Conservation (phyloP, 2,329 filamentous ascomycete genomes). For the Talaromyces amestolkiae region DNA sequence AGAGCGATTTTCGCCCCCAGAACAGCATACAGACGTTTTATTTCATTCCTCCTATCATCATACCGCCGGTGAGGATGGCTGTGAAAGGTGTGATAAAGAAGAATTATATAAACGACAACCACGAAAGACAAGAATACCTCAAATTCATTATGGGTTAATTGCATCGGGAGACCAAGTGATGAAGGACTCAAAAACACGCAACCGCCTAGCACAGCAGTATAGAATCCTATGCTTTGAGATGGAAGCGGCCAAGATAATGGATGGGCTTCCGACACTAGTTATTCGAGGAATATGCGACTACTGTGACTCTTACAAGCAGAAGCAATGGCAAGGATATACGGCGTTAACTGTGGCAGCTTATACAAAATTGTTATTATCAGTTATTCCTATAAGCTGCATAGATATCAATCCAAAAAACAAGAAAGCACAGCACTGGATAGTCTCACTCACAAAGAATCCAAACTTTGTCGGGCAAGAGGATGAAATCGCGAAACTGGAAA, state of each 20-base stretch:
- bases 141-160: conserved; percentile 1
- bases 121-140: background rate
- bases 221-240: conserved; percentile 26
- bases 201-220: background rate
- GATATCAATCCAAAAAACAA: background rate
- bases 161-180: background rate
- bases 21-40: background rate
- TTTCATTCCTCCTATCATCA: background rate
- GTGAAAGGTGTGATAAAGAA: background rate
- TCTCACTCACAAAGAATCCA: conserved; percentile 19
- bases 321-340: conserved; percentile 37
- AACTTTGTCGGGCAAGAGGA: conserved; percentile 20
- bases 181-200: background rate
- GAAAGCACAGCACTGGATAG: background rate
- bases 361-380: conserved; percentile 12
- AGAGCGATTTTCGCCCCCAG: background rate
- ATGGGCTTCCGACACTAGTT: conserved; percentile 34
- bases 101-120: too few relatives aligned
- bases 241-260: conserved; percentile 28
- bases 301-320: conserved; percentile 38
- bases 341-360: conserved; percentile 30
- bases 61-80: background rate
- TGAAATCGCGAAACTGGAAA: conserved; percentile 17
- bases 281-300: conserved; percentile 40
- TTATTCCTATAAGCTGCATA: background rate